Percentiles rank a stretch among this genome's conserved stretches.
Evolutionary conservation across 257 asterid species (phyloP).

Genomic region (Petrea volubilis): DNA sequence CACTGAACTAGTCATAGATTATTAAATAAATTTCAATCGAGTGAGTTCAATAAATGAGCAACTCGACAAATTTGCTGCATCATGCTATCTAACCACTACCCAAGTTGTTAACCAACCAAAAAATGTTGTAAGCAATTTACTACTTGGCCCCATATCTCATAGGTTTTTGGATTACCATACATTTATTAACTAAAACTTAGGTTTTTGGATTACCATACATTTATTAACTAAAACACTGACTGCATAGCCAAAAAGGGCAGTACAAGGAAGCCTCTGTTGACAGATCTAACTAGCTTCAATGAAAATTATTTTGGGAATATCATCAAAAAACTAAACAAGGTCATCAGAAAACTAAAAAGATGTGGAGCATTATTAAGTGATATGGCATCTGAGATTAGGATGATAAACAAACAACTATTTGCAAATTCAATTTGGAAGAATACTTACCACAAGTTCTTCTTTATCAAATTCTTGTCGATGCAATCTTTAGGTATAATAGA

Average conservation of each 20-base stretch:
- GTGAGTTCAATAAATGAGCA: not conserved
- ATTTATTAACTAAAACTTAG: not conserved
- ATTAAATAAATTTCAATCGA: not conserved
- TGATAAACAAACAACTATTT: conserved; percentile 13
- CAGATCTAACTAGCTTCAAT: not conserved
- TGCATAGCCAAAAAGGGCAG: not conserved
- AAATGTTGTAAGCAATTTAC: not conserved
- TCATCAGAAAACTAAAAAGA: not conserved
- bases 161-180: not conserved
- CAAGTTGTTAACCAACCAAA: not conserved
- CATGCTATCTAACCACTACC: not conserved
- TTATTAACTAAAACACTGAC: not conserved
- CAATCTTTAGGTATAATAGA: conserved; percentile 69
- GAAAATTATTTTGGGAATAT: not conserved
- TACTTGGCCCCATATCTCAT: not conserved
- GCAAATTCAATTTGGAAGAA: not conserved
- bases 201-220: not conserved
- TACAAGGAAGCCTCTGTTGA: not conserved
- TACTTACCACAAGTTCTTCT: conserved; percentile 77
- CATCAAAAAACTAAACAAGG: not conserved
- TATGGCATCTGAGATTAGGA: not conserved
- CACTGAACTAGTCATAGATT: not conserved
- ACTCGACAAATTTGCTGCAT: conserved; percentile 1
- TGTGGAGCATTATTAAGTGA: not conserved
- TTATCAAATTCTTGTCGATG: conserved; percentile 68